Conservation (phyloP, 371 early-diverging fungal genomes). For the Chytridiales sp. region DNA sequence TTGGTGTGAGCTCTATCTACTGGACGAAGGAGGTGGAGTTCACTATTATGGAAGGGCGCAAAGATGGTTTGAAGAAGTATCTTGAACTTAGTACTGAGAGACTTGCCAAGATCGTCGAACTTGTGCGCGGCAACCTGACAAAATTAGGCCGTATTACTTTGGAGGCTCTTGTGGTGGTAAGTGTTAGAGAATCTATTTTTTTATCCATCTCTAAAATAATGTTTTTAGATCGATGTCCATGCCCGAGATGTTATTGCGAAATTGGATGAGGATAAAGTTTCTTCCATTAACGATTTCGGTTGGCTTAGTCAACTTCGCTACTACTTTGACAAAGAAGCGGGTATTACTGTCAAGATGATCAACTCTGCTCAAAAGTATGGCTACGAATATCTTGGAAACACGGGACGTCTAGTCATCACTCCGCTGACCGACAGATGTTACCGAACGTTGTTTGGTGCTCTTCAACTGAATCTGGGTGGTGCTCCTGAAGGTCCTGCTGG, state of each 20-base stretch:
- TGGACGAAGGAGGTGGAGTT: conserved; percentile 58
- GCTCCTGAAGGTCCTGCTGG: conserved; percentile 57
- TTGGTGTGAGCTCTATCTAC: conserved; percentile 50
- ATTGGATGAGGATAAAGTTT: conserved; percentile 42
- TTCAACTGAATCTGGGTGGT: conserved; percentile 55
- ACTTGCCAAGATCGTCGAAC: conserved; percentile 47
- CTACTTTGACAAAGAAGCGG: conserved; percentile 49
- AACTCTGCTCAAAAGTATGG: conserved; percentile 57
- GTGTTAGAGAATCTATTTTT: conserved; percentile 7
- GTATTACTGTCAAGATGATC: conserved; percentile 54
- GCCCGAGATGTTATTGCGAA: conserved; percentile 50
- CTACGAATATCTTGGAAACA: conserved; percentile 55
- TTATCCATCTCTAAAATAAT: not conserved
- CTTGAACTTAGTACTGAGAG: conserved; percentile 44
- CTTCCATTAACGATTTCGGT: conserved; percentile 39
- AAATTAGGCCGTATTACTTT: conserved; percentile 43
- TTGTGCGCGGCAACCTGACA: conserved; percentile 53
- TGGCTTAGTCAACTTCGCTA: conserved; percentile 57
- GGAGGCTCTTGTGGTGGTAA: conserved; percentile 55
- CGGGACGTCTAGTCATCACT: conserved; percentile 52
- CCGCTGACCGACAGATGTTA: conserved; percentile 55
- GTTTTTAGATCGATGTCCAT: conserved; percentile 54
- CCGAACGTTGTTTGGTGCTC: conserved; percentile 54
- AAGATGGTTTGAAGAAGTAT: conserved; percentile 43
- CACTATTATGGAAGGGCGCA: conserved; percentile 38